Base-by-base conservation (phyloP, 352 stramenopile species). In the Phytophthora meadii region DNA sequence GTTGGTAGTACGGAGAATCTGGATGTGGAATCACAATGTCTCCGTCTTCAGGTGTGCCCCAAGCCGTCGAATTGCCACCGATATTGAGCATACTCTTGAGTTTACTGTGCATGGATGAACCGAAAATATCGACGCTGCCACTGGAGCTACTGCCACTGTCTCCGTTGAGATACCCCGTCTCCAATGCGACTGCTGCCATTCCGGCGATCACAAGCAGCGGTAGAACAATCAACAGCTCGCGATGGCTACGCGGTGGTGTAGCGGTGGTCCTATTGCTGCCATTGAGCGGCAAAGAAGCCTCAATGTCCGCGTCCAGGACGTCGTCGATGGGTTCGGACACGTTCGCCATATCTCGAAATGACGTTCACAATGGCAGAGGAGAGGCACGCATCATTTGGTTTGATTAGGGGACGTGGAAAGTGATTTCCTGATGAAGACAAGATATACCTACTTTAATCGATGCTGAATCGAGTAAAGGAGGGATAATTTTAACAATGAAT, bases 1-100 rank as follows among this genome's bases (percentile, higher is more conserved):
- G 59, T n/a, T 66, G 65, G 41, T 68, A 67, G 67, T 36, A 51
- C 4, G 54, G 53, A 7, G 63, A 68, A 10, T 65, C 41, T 2
- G 62, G 62, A 19, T 70, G 62, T 24, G 41, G 55, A 12, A 61
- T 32, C 32, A 51, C 54, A 32, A 65, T 56, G 41, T 65, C 62
- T 3, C 48, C 54, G 42, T 70, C 54, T 36, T 65, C 47, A 2
- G 62, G 54, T 40, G 36, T 41, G n/a, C 53, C 54, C 22, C 47
- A 11, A 11, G 39, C 24, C 4, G 54, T 70, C 10, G 34, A 14
- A 14, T 49, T 70, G 17, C 40, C 51, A 6, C 51, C 7, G 4
- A 4, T 19, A n/a, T 15, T 22, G 9, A 66, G 24, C 4, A 56
- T 12, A 12, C 50, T 57, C 19, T 52, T 54, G 39, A 66, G 11